phyloP scores from a whole-genome alignment of 331 rosid genomes.

The Malus hybrid region DNA sequence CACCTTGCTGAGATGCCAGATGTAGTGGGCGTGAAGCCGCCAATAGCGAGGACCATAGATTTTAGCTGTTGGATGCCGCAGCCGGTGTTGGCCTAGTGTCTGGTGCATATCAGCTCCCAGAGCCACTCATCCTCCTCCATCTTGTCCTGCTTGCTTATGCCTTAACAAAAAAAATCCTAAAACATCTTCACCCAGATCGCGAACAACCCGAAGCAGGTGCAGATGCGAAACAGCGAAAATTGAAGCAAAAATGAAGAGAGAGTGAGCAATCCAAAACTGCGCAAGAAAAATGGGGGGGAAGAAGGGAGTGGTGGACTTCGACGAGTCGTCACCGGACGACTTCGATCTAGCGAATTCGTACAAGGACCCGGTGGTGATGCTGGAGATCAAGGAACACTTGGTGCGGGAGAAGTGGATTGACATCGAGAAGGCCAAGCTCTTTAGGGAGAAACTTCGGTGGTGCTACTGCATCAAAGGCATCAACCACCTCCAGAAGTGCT shows the following conservation, averaged over 20 bases:
- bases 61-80: too few relatives aligned
- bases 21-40: too few relatives aligned
- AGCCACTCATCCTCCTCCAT: too few relatives aligned
- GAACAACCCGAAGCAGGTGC: neutral
- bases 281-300: conserved; percentile 51
- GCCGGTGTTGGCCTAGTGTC: too few relatives aligned
- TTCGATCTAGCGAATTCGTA: conserved; percentile 79
- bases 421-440: conserved; percentile 89
- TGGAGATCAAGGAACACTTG: conserved; percentile 90
- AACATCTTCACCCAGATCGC: too few relatives aligned
- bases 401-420: conserved; percentile 97
- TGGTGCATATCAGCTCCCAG: too few relatives aligned
- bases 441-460: conserved; percentile 83
- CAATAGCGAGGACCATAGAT: too few relatives aligned
- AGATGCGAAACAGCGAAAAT: neutral
- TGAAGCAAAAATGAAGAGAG: neutral
- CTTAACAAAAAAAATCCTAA: too few relatives aligned
- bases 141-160: too few relatives aligned
- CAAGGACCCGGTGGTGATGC: conserved; percentile 95
- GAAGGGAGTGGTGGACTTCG: conserved; percentile 84
- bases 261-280: neutral
- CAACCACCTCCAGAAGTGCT: conserved; percentile 92
- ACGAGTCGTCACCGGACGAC: conserved; percentile 83
- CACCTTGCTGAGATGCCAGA: too few relatives aligned
- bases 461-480: conserved; percentile 90